Conservation (phyloP, 148 eudicot species). For the Rhododendron williamsianum region DNA sequence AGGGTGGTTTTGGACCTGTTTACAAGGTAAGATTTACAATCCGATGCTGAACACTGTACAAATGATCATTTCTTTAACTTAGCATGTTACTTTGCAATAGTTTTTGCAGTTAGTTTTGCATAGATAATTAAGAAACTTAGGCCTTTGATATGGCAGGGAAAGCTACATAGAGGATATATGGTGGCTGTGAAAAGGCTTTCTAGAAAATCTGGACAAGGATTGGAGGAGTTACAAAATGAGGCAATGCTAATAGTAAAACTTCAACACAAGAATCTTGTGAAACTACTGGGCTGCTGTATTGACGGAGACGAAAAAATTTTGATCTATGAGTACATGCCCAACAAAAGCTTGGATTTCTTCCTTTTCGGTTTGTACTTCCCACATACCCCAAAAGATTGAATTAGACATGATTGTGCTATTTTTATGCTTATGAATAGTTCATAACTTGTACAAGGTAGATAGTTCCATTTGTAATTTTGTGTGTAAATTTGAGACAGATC, state of each 20-base stretch:
- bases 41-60: too few relatives aligned
- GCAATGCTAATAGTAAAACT: not conserved
- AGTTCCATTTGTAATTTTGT: not conserved
- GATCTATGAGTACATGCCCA: conserved; percentile 5
- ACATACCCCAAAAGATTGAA: not conserved
- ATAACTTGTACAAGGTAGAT: too few relatives aligned
- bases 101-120: too few relatives aligned
- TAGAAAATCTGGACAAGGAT: not conserved
- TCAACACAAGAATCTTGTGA: conserved; percentile 11
- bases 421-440: not conserved
- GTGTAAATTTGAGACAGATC: not conserved
- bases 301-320: not conserved
- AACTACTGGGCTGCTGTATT: conserved; percentile 2
- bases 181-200: conserved; percentile 4
- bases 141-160: not conserved
- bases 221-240: conserved; percentile 1
- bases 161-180: not conserved
- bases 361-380: not conserved
- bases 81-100: too few relatives aligned
- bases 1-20: too few relatives aligned
- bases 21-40: too few relatives aligned
- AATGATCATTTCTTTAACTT: too few relatives aligned
- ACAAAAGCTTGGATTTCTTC: conserved; percentile 13
- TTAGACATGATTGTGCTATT: not conserved
- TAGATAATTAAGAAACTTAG: not conserved